Base-by-base conservation (phyloP, 768 basidiomycete genomes). In the Rhizopogon rudus region DNA sequence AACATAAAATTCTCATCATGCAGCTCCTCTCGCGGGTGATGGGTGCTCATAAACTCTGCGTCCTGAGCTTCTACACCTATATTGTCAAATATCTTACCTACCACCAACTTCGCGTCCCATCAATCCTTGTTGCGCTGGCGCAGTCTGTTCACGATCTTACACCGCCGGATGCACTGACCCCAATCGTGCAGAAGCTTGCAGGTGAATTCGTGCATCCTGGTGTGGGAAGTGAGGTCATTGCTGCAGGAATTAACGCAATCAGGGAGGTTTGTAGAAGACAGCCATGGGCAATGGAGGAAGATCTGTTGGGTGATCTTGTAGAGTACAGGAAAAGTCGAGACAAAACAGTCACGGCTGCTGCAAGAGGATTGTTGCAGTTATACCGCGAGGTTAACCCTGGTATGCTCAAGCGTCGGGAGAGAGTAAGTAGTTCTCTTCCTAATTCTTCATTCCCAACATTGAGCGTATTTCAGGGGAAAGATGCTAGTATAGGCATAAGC, bases 181-280 rank as follows among this genome's bases (percentile, higher is more conserved):
- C 97, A 12, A 90, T 95, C 44, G 76, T 99, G 54, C 81, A 84
- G 48, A 99, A 98, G 71, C 74, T 99, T 55, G 94, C 95, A 0
- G 84, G 88, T 63, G 96, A 99, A 67, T 99, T 98, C 61, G 90
- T 99, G 2, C 95, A 98, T 69, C 95, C 96, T 0, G 97, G 97
- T 46, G 97, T 98, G 3, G 92, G 92, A 1, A 83, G 88, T 62
- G 94, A 98, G 70, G 93, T 98, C 63, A 89, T 98, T 58, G 86
- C 95, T 1, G 97, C 96, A 0, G 97, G 97, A n/a, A 74, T 99
- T 59, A 99, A 99, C 69, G 82, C 92, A 14, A 93, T 99, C 41
- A 80, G 94, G 31, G 96, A 98, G 69, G 83, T 99, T n/a, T 97
- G 93, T 68, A 72, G 90, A 33, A 72, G 96, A 40, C 97, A 99